phyloP scores from a whole-genome alignment of 768 basidiomycete species.

The Russula earlei region DNA sequence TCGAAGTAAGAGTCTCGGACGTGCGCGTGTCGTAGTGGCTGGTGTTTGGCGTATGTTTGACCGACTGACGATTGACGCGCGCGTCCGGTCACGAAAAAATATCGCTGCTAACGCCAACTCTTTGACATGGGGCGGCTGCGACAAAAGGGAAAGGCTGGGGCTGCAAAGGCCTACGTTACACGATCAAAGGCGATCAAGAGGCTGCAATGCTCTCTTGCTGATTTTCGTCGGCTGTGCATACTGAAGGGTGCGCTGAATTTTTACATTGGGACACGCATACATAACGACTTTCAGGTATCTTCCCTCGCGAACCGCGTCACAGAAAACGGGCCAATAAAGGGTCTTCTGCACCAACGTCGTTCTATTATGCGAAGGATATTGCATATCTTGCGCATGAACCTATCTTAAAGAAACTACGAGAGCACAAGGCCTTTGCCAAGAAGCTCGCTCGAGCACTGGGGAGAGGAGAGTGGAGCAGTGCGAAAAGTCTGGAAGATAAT shows the following conservation, averaged over 20 bases:
- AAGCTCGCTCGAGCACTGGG: conserved; percentile 90
- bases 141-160: conserved; percentile 83
- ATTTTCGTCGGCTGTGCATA: conserved; percentile 94
- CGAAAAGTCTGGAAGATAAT: conserved; percentile 88
- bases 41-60: background rate
- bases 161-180: conserved; percentile 86
- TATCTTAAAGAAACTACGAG: conserved; percentile 82
- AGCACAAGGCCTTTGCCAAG: conserved; percentile 98
- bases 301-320: conserved; percentile 89
- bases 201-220: conserved; percentile 91
- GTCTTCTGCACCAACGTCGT: conserved; percentile 91
- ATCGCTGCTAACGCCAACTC: background rate
- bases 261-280: background rate
- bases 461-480: conserved; percentile 88
- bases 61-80: background rate
- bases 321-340: conserved; percentile 96
- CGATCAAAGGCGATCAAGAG: conserved; percentile 88
- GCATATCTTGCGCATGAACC: conserved; percentile 96
- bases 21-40: background rate
- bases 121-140: conserved; percentile 61
- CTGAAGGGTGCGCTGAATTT: conserved; percentile 64
- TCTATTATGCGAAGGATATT: conserved; percentile 98
- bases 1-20: background rate
- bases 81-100: background rate
- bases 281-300: conserved; percentile 59